A percentile compares a stretch with the other conserved stretches of the same genome.
Evolutionary conservation across 192 early-diverging fungal genomes (phyloP).

Genomic region (Backusella tuberculispora): DNA sequence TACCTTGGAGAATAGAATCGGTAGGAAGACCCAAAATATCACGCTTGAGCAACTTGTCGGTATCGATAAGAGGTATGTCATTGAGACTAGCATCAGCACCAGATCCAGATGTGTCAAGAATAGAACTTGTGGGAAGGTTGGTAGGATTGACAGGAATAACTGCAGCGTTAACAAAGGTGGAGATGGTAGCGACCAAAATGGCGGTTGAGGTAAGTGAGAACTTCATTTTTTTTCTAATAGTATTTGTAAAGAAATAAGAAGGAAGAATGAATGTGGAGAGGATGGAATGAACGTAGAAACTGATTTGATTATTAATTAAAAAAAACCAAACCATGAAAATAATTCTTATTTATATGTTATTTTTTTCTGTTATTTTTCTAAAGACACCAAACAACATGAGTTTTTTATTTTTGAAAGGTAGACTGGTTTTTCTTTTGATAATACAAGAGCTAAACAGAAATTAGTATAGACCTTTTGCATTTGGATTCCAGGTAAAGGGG

Average conservation of each 20-base stretch:
- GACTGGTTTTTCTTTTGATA: not conserved
- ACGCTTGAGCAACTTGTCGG: too few relatives aligned
- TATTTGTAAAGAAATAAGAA: too few relatives aligned
- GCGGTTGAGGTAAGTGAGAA: constrained; percentile 5
- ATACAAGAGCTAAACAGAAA: not conserved
- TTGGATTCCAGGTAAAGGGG: not conserved
- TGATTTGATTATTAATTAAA: too few relatives aligned
- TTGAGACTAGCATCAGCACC: too few relatives aligned
- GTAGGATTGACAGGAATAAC: not conserved
- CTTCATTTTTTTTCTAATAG: constrained; percentile 16
- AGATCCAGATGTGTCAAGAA: too few relatives aligned
- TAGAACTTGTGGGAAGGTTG: not conserved
- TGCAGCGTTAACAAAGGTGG: not conserved
- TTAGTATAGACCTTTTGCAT: not conserved
- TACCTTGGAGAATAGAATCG: not conserved
- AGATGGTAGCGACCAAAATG: constrained; percentile 3
- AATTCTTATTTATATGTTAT: too few relatives aligned
- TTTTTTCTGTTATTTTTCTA: too few relatives aligned
- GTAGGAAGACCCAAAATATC: not conserved
- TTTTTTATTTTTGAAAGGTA: not conserved
- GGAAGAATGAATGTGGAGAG: not conserved
- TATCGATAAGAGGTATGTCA: too few relatives aligned
- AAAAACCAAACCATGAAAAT: too few relatives aligned
- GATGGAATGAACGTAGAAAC: not conserved
- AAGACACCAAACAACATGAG: too few relatives aligned